A percentile compares a stretch with the other conserved stretches of the same genome.
Evolutionary conservation across 805 yeast species (phyloP).

Genomic region (Tetrapisispora fleetii): DNA sequence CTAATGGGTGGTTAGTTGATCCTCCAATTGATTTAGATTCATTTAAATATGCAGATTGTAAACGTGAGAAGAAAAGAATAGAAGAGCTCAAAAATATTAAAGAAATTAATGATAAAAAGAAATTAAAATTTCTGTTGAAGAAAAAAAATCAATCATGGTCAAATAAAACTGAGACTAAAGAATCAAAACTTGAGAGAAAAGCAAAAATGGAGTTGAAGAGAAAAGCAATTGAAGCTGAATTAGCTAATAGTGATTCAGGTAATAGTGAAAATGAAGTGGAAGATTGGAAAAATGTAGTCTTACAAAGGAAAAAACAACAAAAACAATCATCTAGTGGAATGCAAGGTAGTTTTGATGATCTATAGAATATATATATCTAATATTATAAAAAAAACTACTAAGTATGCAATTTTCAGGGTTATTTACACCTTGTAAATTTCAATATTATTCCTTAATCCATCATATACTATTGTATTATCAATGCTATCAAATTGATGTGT

Average conservation of each 20-base stretch:
- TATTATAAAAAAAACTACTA: background rate
- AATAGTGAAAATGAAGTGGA: conserved; percentile 34
- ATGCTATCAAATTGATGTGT: conserved; percentile 77
- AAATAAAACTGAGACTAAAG: conserved; percentile 52
- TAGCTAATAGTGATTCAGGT: conserved; percentile 35
- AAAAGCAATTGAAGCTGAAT: conserved; percentile 48
- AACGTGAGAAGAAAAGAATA: conserved; percentile 48
- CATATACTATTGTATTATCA: conserved; percentile 59
- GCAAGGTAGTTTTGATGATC: conserved; percentile 54
- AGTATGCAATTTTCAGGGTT: background rate
- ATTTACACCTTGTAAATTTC: conserved; percentile 31
- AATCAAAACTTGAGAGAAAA: conserved; percentile 49
- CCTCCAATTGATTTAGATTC: conserved; percentile 55
- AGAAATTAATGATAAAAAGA: conserved; percentile 29
- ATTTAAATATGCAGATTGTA: conserved; percentile 53
- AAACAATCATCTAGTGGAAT: conserved; percentile 34
- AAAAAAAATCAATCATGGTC: conserved; percentile 73
- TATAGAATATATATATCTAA: conserved; percentile 21
- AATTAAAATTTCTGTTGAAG: conserved; percentile 36
- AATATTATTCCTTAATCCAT: conserved; percentile 53
- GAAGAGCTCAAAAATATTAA: conserved; percentile 43
- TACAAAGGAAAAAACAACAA: conserved; percentile 47
- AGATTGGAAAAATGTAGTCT: conserved; percentile 85
- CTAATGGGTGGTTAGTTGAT: conserved; percentile 63
- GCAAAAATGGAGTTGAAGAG: conserved; percentile 48